A percentile compares a stretch with the other conserved stretches of the same genome.
Evolutionary conservation across 352 stramenopile species (phyloP).

Genomic region (Pythium aquatile): DNA sequence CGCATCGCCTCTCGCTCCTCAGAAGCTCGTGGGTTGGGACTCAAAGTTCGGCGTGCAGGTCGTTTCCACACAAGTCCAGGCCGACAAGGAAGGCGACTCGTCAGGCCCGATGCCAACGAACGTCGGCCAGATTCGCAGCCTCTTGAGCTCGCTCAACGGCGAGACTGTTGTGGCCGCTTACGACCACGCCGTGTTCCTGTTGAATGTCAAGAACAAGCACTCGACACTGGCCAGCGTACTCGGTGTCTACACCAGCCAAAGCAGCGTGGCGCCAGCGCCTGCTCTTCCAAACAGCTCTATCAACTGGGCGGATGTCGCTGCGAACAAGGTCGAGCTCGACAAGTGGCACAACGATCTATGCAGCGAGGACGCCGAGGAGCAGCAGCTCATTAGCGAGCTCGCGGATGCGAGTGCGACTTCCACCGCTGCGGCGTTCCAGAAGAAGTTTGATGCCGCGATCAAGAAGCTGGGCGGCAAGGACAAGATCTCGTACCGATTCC

Average conservation of each 20-base stretch:
- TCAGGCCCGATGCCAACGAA: slow-evolving; percentile 21
- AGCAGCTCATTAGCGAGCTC: slow-evolving; percentile 57
- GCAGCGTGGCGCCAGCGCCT: slow-evolving; percentile 15
- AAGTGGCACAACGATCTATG: slow-evolving; percentile 52
- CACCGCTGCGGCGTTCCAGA: slow-evolving; percentile 42
- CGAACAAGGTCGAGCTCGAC: slow-evolving; percentile 31
- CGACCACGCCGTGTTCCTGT: slow-evolving; percentile 60
- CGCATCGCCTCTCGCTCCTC: slow-evolving; percentile 31
- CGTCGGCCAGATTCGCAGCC: slow-evolving; percentile 44
- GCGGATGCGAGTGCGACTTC: slow-evolving; percentile 37
- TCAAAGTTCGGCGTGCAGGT: slow-evolving; percentile 75
- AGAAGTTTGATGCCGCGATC: slow-evolving; percentile 47
- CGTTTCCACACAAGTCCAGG: slow-evolving; percentile 44
- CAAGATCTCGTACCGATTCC: slow-evolving; percentile 55
- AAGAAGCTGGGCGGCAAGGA: slow-evolving; percentile 27
- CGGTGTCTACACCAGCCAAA: slow-evolving; percentile 32
- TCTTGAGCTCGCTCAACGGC: slow-evolving; percentile 51
- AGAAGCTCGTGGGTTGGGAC: slow-evolving; percentile 61
- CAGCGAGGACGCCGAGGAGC: slow-evolving; percentile 43
- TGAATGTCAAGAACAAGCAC: slow-evolving; percentile 70
- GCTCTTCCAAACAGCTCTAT: slow-evolving; percentile 44
- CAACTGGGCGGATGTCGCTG: slow-evolving; percentile 44
- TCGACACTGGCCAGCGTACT: slow-evolving; percentile 73
- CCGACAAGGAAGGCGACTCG: slow-evolving; percentile 28
- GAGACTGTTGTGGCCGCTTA: slow-evolving; percentile 62